A percentile compares a stretch with the other conserved stretches of the same genome.
These are phyloP conservation scores for Marvania coccoides DNA, from an alignment of 139 green algal species.

Conservation along the genomic window DNA sequence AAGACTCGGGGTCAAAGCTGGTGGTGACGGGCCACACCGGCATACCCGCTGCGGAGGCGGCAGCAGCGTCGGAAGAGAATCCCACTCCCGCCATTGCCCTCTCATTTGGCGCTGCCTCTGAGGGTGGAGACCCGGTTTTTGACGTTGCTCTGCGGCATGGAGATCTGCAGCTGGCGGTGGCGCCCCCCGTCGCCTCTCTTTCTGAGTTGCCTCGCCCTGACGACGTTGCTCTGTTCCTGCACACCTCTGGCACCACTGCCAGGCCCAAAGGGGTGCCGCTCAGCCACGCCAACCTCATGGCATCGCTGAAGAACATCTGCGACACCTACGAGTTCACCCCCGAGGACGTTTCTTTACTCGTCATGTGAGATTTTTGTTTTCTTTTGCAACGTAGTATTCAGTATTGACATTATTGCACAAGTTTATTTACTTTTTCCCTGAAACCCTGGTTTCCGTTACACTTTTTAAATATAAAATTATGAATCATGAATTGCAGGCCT, in stretches of 20 bases:
- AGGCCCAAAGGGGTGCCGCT: slow-evolving; percentile 81
- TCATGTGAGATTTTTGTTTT: no score
- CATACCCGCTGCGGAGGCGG: slow-evolving; percentile 32
- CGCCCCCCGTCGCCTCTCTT: slow-evolving; percentile 1
- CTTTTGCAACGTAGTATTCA: no score
- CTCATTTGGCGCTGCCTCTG: no score
- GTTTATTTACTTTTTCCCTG: no score
- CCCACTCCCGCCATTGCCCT: no score
- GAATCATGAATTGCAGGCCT: no score
- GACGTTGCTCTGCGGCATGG: not conserved
- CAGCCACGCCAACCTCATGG: slow-evolving; percentile 65
- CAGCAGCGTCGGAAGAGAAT: no score
- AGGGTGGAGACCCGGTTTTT: not conserved
- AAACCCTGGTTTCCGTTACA: no score
- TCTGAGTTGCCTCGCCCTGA: slow-evolving; percentile 19
- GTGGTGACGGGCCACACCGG: slow-evolving; percentile 46
- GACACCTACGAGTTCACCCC: slow-evolving; percentile 66
- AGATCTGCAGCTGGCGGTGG: not conserved
- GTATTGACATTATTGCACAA: no score
- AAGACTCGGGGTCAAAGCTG: slow-evolving; percentile 55
- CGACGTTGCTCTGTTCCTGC: slow-evolving; percentile 74
- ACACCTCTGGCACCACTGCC: slow-evolving; percentile 80
- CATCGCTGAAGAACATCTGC: slow-evolving; percentile 64
- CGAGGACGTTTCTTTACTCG: slow-evolving; percentile 53
- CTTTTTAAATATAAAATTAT: no score